A percentile compares a stretch with the other conserved stretches of the same genome.
These are phyloP conservation scores for Fragaria nilgerrensis DNA, from an alignment of 306 rosid species.

Conservation along the genomic window DNA sequence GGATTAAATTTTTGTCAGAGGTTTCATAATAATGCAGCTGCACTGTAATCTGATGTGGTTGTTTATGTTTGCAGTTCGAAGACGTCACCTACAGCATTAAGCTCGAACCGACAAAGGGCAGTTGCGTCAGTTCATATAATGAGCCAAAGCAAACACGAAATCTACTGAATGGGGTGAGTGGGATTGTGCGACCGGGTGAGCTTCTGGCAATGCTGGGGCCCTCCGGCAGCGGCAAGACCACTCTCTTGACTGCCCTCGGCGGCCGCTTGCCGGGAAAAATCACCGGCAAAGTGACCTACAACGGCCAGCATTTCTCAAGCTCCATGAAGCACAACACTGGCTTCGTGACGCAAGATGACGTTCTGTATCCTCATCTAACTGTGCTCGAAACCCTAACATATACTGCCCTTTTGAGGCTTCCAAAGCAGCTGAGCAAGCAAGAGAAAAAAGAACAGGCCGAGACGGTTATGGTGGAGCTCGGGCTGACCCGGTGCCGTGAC, in stretches of 20 bases:
- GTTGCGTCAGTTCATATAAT: constrained; percentile 25
- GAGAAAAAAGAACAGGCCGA: constrained; percentile 64
- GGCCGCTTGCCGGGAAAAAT: constrained; percentile 61
- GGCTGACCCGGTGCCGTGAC: constrained; percentile 57
- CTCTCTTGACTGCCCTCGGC: constrained; percentile 64
- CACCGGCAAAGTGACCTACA: constrained; percentile 69
- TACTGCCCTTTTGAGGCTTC: constrained; percentile 63
- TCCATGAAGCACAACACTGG: constrained; percentile 61
- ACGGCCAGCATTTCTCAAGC: constrained; percentile 48
- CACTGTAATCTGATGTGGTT: background rate
- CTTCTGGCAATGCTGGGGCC: constrained; percentile 86
- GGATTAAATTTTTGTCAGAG: background rate
- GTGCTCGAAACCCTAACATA: constrained; percentile 69
- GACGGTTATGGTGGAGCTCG: constrained; percentile 54
- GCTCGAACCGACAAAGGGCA: constrained; percentile 24
- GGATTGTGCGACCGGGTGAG: constrained; percentile 71
- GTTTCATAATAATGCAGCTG: background rate
- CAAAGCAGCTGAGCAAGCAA: constrained; percentile 43
- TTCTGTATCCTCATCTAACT: constrained; percentile 75
- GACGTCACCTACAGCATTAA: constrained; percentile 58
- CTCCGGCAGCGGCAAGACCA: constrained; percentile 90
- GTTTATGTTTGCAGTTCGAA: constrained; percentile 52
- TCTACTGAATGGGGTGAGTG: constrained; percentile 56
- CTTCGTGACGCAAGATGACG: constrained; percentile 77
- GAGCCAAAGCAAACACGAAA: constrained; percentile 42